Evolutionary conservation across 768 basidiomycete species (phyloP).

Genomic region (Suillus ampliporus): DNA sequence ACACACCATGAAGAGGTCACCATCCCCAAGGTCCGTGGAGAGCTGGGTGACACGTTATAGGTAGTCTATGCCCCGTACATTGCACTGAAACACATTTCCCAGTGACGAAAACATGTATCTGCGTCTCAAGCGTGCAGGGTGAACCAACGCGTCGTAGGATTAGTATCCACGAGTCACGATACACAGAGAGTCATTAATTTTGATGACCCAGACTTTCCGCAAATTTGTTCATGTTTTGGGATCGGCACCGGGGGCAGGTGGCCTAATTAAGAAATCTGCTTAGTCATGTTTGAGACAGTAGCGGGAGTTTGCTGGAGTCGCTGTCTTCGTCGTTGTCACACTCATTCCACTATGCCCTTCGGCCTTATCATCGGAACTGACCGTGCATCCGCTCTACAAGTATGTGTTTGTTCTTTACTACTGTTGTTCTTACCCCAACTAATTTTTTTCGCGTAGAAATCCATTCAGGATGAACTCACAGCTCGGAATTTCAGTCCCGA

Average conservation of each 20-base stretch:
- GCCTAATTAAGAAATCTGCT: neutral
- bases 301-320: conserved; percentile 20
- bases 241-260: neutral
- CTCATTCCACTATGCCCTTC: conserved; percentile 59
- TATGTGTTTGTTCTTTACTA: conserved; percentile 34
- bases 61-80: too few species aligned
- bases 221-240: conserved; percentile 6
- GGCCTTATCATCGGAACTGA: conserved; percentile 82
- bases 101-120: too few species aligned
- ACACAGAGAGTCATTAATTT: neutral
- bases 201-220: neutral
- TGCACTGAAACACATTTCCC: too few species aligned
- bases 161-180: too few species aligned
- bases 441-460: conserved; percentile 51
- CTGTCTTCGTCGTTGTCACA: conserved; percentile 28
- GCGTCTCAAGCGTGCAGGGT: neutral
- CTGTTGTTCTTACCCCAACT: conserved; percentile 9
- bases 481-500: conserved; percentile 76
- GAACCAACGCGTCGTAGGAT: neutral
- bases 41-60: neutral
- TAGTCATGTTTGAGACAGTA: conserved; percentile 1
- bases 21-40: neutral
- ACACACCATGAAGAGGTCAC: neutral
- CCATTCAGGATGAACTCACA: conserved; percentile 82
- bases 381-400: conserved; percentile 73